These are phyloP conservation scores for Rosa hybrid DNA, from an alignment of 331 rosid species.

Conservation along the genomic window DNA sequence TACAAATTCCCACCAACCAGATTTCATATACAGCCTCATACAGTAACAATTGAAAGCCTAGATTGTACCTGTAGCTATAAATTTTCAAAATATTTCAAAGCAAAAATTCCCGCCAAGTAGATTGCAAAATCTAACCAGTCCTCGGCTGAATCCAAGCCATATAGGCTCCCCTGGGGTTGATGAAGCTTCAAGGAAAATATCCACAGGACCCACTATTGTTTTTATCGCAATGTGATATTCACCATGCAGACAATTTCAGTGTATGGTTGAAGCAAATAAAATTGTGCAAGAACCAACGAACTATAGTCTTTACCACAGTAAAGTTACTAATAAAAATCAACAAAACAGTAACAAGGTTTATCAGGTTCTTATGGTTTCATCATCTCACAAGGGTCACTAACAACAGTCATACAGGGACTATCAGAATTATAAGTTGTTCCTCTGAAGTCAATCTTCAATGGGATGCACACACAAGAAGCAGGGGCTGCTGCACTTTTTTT, in stretches of 20 bases:
- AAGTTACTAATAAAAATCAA: not conserved
- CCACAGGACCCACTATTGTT: not conserved
- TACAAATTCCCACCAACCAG: not conserved
- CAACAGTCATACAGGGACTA: constrained; percentile 8
- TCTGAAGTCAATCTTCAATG: constrained; percentile 4
- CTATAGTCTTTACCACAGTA: not conserved
- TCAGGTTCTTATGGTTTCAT: not conserved
- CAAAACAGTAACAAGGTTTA: not conserved
- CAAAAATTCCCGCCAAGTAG: not conserved
- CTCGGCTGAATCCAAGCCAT: not conserved
- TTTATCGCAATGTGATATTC: not conserved
- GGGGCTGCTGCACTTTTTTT: constrained; percentile 24
- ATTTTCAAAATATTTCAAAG: not conserved
- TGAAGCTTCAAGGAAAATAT: not conserved
- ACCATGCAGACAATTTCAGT: not conserved
- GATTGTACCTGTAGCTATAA: not conserved
- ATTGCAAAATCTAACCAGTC: not conserved
- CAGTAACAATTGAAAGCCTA: not conserved
- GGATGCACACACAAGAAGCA: constrained; percentile 20
- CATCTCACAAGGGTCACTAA: not conserved
- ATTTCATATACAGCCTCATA: not conserved
- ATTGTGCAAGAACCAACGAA: not conserved
- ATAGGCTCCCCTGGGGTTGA: not conserved
- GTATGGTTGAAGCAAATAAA: not conserved
- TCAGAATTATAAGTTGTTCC: constrained; percentile 14